Conservation (phyloP, 352 stramenopile species). For the Phytophthora chlamydospora region DNA sequence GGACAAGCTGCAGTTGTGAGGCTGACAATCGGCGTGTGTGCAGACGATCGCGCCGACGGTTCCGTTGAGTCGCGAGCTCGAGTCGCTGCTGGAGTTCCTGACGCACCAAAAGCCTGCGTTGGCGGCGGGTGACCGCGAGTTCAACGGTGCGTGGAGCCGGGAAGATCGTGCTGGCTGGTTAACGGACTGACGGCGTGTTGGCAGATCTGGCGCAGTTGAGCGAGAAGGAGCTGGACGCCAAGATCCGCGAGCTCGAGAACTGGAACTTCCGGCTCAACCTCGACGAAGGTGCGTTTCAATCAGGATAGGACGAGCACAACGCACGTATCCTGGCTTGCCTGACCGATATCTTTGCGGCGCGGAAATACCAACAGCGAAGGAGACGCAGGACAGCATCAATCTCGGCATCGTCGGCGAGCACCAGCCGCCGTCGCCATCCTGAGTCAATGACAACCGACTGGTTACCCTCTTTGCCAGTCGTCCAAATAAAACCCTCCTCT, state of each 20-base stretch:
- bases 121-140: conserved; percentile 44
- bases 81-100: conserved; percentile 67
- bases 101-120: conserved; percentile 46
- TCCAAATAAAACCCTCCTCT: conserved; percentile 4
- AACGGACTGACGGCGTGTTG: not conserved
- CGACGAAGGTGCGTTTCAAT: conserved; percentile 59
- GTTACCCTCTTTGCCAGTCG: not conserved
- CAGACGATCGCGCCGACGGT: conserved; percentile 62
- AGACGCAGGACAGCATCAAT: conserved; percentile 46
- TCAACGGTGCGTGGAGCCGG: conserved; percentile 32
- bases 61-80: conserved; percentile 56
- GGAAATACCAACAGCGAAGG: conserved; percentile 34
- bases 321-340: not conserved
- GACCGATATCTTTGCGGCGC: conserved; percentile 3
- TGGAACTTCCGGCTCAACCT: conserved; percentile 85
- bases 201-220: conserved; percentile 55
- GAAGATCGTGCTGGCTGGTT: not conserved
- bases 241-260: conserved; percentile 82
- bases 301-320: not conserved
- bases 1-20: not conserved
- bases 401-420: conserved; percentile 41
- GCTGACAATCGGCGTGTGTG: conserved; percentile 2
- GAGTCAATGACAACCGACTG: not conserved
- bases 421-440: not conserved
- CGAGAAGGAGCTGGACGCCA: conserved; percentile 73